Evolutionary conservation across 345 rosid species (phyloP).

Genomic region (Linum usitatissimum): DNA sequence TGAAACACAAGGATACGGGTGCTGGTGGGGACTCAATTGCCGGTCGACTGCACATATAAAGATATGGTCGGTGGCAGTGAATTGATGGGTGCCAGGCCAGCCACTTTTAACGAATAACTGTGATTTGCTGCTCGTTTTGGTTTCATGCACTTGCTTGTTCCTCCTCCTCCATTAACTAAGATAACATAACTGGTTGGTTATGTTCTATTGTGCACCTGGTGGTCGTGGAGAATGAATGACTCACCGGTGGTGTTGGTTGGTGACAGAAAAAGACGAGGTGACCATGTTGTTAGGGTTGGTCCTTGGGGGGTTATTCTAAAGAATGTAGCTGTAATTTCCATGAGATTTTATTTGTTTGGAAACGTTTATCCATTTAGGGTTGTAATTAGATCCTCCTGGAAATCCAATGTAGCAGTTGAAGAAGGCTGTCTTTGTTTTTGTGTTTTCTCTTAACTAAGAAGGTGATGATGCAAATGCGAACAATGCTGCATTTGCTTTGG

Average conservation of each 20-base stretch:
- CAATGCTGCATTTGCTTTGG: too few species aligned
- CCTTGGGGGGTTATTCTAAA: background rate
- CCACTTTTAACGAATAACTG: conserved; percentile 14
- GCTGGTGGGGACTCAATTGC: conserved; percentile 50
- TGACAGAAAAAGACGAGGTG: conserved; percentile 15
- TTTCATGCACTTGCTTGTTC: conserved; percentile 16
- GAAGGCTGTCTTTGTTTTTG: background rate
- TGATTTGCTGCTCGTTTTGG: conserved; percentile 16
- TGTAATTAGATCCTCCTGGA: background rate
- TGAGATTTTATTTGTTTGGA: background rate
- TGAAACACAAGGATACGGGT: conserved; percentile 57
- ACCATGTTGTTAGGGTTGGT: background rate
- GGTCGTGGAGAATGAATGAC: conserved; percentile 42
- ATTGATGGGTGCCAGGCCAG: conserved; percentile 12
- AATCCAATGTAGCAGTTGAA: background rate
- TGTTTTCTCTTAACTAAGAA: too few species aligned
- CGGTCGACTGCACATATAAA: conserved; percentile 56
- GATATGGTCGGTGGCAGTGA: conserved; percentile 20
- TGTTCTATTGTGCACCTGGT: conserved; percentile 48
- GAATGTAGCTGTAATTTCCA: background rate
- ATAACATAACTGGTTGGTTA: conserved; percentile 1
- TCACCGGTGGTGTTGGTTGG: conserved; percentile 73
- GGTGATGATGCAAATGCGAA: too few species aligned
- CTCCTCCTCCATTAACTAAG: conserved; percentile 16
- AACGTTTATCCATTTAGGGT: background rate